Evolutionary conservation across 495 filamentous ascomycete species (phyloP), one percentile per base, ranked within the genome.

Genomic region (Tuber brumale): DNA sequence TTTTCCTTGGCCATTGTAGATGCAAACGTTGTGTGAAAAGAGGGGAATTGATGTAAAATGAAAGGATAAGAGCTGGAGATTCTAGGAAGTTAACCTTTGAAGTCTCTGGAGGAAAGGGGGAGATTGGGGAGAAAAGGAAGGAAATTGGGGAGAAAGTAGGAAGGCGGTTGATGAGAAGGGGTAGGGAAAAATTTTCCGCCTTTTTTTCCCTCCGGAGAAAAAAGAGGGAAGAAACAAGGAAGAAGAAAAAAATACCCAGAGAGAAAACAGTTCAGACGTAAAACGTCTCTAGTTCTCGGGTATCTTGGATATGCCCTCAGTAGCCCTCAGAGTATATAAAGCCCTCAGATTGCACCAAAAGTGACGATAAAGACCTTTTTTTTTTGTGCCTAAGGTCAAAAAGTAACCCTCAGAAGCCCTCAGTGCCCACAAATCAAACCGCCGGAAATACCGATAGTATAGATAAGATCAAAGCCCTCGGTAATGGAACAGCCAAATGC

Each of bases 1-100:
- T 90, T 90, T 84, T 85, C 88, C 89, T 90, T 91, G 83, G 81
- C 85, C 72, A 72, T 76, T 70, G 61, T 74, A 75, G 42, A 72
- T 16, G 74, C 35, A 37, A 76, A 72, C 72, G 70, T 35, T 35
- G 27, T 1, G 31, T 35, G 73, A 75, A 70, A 76, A 74, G 31
- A 69, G 27, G 51, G 46, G 27, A 61, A 72, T 66, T 70, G 72
- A 61, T 73, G 70, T 12, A 42, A 27, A 70, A 70, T 69, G 73
- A 69, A 71, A 48, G 70, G 70, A 69, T 66, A 75, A 77, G 70
- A 72, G 35, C 37, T 72, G 75, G 76, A 75, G 76, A 80, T 78
- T 77, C 75, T 71, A 78, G 71, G 77, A 44, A 35, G 76, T 79
- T 70, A 79, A 79, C 77, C 75, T 74, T 77, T 39, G 66, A 77